Percentiles rank a stretch among this genome's conserved stretches.
These are phyloP conservation scores for Clavispora fructus DNA, from an alignment of 805 yeast species.

Conservation along the genomic window DNA sequence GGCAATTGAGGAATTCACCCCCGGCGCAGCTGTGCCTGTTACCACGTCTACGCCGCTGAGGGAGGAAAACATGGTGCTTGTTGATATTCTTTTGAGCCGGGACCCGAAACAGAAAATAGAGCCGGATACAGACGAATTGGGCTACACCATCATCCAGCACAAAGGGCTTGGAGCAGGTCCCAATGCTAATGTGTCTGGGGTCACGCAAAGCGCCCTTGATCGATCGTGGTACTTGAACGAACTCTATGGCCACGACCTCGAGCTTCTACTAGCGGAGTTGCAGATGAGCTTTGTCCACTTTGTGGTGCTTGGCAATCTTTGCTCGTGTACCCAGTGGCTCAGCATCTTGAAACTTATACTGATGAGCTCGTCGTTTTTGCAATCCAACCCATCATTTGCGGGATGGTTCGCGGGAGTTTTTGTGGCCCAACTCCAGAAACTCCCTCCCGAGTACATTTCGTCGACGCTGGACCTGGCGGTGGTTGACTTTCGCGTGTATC, in stretches of 20 bases:
- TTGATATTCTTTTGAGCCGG: constrained; percentile 25
- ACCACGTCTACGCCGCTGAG: constrained; percentile 46
- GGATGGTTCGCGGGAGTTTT: constrained; percentile 26
- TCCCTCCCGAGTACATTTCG: constrained; percentile 39
- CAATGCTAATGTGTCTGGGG: constrained; percentile 22
- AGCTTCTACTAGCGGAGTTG: constrained; percentile 45
- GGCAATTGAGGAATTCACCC: constrained; percentile 17
- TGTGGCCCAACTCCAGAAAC: constrained; percentile 29
- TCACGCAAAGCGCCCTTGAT: constrained; percentile 46
- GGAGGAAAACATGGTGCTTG: constrained; percentile 42
- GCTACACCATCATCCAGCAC: constrained; percentile 39
- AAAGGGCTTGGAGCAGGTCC: constrained; percentile 13
- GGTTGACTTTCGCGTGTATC: constrained; percentile 15
- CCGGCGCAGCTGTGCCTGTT: constrained; percentile 17
- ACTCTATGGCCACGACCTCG: constrained; percentile 27
- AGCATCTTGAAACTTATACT: constrained; percentile 41
- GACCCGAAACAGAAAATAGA: constrained; percentile 13
- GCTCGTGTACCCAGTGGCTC: constrained; percentile 64
- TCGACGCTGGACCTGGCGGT: constrained; percentile 9
- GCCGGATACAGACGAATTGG: constrained; percentile 21
- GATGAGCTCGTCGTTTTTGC: constrained; percentile 21
- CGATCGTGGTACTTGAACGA: constrained; percentile 53
- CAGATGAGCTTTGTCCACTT: constrained; percentile 47
- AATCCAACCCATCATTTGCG: constrained; percentile 19
- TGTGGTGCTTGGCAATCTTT: constrained; percentile 54